A percentile compares a stretch with the other conserved stretches of the same genome.
These are phyloP conservation scores for Gossypium australe DNA, from an alignment of 345 rosid species.

Conservation along the genomic window DNA sequence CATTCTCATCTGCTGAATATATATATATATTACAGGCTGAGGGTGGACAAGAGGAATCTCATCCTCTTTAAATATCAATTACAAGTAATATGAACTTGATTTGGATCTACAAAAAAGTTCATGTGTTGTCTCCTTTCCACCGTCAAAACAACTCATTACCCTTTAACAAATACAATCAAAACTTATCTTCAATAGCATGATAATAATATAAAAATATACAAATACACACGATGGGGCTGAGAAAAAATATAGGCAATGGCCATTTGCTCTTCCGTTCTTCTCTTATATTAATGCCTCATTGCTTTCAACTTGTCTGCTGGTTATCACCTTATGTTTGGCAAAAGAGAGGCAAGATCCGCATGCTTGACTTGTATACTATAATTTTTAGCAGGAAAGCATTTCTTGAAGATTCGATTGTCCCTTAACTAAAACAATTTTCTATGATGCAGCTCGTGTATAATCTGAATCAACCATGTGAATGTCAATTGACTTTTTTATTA, in stretches of 20 bases:
- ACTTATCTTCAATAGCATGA: background rate
- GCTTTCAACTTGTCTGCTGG: background rate
- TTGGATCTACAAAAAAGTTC: background rate
- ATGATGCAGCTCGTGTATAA: background rate
- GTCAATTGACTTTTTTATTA: background rate
- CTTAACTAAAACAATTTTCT: constrained; percentile 1
- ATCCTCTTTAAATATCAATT: background rate
- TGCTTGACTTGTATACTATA: background rate
- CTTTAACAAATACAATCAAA: background rate
- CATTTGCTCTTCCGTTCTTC: background rate
- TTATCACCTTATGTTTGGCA: background rate
- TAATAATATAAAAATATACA: background rate
- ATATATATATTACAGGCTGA: background rate
- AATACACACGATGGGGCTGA: background rate
- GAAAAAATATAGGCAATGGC: background rate
- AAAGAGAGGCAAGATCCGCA: background rate
- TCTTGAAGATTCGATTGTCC: background rate
- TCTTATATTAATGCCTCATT: background rate
- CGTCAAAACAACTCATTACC: background rate
- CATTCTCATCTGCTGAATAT: background rate
- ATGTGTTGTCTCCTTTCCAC: background rate
- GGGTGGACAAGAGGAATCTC: constrained; percentile 9
- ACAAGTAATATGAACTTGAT: background rate
- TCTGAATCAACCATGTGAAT: background rate
- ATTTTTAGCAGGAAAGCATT: background rate